These are phyloP conservation scores for Epichloe gansuensis DNA, from an alignment of 2,329 filamentous ascomycete species.

Conservation along the genomic window DNA sequence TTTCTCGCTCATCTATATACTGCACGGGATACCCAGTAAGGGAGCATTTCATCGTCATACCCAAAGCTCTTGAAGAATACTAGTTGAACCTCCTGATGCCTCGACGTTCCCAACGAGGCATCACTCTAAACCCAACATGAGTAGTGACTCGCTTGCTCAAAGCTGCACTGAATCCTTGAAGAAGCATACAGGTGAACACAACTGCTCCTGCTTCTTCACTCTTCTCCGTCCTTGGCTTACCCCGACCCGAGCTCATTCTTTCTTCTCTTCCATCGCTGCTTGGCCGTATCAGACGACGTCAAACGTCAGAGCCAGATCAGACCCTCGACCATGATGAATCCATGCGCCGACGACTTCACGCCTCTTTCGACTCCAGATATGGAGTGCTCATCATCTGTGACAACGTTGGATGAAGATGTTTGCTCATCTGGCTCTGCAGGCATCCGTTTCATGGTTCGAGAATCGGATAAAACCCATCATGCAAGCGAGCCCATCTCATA, in stretches of 20 bases:
- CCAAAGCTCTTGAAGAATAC: neutral
- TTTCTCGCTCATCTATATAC: neutral
- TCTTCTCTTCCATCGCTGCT: neutral
- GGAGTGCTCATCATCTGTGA: neutral
- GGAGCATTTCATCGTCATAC: neutral
- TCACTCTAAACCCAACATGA: neutral
- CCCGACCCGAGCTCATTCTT: neutral
- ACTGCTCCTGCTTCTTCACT: neutral
- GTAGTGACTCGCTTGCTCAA: neutral
- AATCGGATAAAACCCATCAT: neutral
- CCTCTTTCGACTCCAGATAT: slow-evolving; percentile 1
- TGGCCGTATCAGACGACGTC: neutral
- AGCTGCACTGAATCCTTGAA: neutral
- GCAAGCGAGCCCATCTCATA: neutral
- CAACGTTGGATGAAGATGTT: neutral
- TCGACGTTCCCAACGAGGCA: neutral
- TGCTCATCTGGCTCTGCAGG: neutral
- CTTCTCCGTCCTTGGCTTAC: neutral
- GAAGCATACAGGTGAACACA: neutral
- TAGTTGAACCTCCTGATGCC: neutral
- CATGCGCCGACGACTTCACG: slow-evolving; percentile 5
- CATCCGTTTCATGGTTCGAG: neutral
- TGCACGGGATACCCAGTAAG: neutral
- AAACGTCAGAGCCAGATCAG: neutral
- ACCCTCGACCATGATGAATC: slow-evolving; percentile 4